A percentile compares a stretch with the other conserved stretches of the same genome.
Evolutionary conservation across 208 protist species (phyloP).

Genomic region (Lotmaria passim): DNA sequence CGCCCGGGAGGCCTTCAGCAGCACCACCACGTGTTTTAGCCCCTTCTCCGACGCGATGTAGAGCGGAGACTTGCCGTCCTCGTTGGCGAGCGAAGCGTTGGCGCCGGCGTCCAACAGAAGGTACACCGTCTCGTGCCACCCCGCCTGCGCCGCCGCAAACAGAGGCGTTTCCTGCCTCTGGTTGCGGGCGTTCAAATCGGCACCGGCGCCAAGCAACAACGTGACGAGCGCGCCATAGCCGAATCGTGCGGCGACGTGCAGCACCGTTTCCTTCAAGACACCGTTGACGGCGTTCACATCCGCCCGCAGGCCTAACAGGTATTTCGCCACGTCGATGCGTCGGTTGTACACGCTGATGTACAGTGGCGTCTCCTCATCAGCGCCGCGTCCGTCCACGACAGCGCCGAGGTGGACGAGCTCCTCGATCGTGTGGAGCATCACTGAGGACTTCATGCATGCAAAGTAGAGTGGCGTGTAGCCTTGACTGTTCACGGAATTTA

Average conservation of each 20-base stretch:
- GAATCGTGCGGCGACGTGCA: constrained; percentile 73
- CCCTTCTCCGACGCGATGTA: constrained; percentile 88
- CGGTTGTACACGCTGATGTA: constrained; percentile 87
- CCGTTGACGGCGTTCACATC: constrained; percentile 70
- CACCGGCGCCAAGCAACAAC: constrained; percentile 48
- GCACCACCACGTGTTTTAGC: constrained; percentile 79
- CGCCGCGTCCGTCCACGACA: constrained; percentile 60
- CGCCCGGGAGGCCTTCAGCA: constrained; percentile 66
- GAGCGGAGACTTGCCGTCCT: constrained; percentile 83
- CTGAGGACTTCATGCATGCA: constrained; percentile 81
- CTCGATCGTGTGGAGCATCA: constrained; percentile 43
- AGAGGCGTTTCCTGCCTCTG: constrained; percentile 76
- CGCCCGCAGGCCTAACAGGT: constrained; percentile 68
- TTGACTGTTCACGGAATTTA: constrained; percentile 46
- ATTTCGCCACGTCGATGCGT: constrained; percentile 58
- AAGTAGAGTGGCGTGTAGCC: constrained; percentile 87
- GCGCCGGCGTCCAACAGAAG: constrained; percentile 60
- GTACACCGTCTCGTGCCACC: constrained; percentile 73
- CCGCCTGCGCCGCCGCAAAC: constrained; percentile 68
- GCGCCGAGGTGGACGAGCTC: constrained; percentile 66
- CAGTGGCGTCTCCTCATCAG: constrained; percentile 74
- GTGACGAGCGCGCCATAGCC: constrained; percentile 53
- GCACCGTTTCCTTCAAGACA: constrained; percentile 58
- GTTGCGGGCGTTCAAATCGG: constrained; percentile 78
- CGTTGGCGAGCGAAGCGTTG: constrained; percentile 62